These are phyloP conservation scores for Trichoderma hamatum DNA, from an alignment of 2,329 filamentous ascomycete species.

Conservation along the genomic window DNA sequence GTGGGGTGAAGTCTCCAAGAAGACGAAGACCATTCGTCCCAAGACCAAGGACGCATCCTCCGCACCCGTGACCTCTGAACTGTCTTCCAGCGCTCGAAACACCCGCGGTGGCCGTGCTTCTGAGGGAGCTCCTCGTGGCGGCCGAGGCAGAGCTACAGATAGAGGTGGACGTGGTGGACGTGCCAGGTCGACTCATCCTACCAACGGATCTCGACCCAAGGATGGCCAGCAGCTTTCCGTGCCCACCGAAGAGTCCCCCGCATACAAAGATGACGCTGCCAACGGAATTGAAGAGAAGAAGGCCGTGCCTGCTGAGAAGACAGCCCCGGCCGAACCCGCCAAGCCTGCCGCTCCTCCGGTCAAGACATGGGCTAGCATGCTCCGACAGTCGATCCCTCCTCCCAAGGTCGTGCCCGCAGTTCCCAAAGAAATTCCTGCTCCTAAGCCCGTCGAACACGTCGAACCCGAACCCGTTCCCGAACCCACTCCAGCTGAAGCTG, in stretches of 20 bases:
- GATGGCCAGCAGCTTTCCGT: slow-evolving; percentile 61
- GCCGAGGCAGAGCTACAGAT: slow-evolving; percentile 64
- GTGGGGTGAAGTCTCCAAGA: slow-evolving; percentile 82
- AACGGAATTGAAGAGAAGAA: slow-evolving; percentile 43
- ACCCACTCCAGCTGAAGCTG: slow-evolving; percentile 40
- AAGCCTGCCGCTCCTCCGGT: slow-evolving; percentile 45
- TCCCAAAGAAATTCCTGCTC: slow-evolving; percentile 52
- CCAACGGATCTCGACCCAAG: slow-evolving; percentile 65
- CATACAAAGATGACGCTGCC: slow-evolving; percentile 49
- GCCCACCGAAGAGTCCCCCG: slow-evolving; percentile 69
- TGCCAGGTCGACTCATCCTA: slow-evolving; percentile 61
- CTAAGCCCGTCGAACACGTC: slow-evolving; percentile 44
- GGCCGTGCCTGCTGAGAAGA: slow-evolving; percentile 38
- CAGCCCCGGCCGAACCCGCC: slow-evolving; percentile 43
- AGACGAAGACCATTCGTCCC: slow-evolving; percentile 74
- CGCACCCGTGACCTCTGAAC: slow-evolving; percentile 53
- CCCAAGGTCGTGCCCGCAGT: slow-evolving; percentile 62
- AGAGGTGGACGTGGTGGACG: slow-evolving; percentile 64
- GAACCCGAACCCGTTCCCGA: slow-evolving; percentile 37
- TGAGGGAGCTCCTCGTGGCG: slow-evolving; percentile 60
- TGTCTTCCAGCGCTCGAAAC: slow-evolving; percentile 49
- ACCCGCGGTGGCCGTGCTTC: slow-evolving; percentile 64
- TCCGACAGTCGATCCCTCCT: slow-evolving; percentile 58
- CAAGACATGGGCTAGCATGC: slow-evolving; percentile 78
- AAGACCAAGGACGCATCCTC: slow-evolving; percentile 69